phyloP scores from a whole-genome alignment of 1,139 yeast genomes.

The Scheffersomyces stambukii region DNA sequence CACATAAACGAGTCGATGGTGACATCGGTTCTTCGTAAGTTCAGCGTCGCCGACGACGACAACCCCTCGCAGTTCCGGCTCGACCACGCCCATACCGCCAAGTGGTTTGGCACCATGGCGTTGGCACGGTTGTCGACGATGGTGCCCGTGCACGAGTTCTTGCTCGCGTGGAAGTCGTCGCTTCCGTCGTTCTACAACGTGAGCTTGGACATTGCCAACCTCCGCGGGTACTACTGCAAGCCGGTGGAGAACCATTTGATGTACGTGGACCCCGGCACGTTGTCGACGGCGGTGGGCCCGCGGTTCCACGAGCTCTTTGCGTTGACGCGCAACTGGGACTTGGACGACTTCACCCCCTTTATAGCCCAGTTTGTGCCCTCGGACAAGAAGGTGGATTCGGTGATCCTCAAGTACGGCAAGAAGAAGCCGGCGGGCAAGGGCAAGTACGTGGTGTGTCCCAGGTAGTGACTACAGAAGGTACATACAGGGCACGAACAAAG shows the following conservation, averaged over 20 bases:
- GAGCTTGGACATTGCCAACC: constrained; percentile 47
- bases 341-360: constrained; percentile 70
- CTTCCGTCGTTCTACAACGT: constrained; percentile 63
- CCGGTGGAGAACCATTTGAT: constrained; percentile 44
- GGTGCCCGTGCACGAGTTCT: constrained; percentile 43
- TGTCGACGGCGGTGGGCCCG: constrained; percentile 49
- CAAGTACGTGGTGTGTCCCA: constrained; percentile 18
- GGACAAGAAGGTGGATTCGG: constrained; percentile 60
- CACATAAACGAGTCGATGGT: constrained; percentile 23
- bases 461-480: constrained; percentile 12
- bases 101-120: constrained; percentile 59
- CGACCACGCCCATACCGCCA: constrained; percentile 38
- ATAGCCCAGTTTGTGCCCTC: constrained; percentile 52
- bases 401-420: constrained; percentile 73
- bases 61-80: constrained; percentile 27
- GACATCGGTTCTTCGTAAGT: constrained; percentile 44
- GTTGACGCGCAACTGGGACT: constrained; percentile 62
- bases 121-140: constrained; percentile 31
- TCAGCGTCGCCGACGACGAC: constrained; percentile 15
- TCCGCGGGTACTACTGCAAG: constrained; percentile 53
- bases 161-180: constrained; percentile 58
- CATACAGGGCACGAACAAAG: too few relatives aligned
- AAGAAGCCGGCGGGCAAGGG: constrained; percentile 56
- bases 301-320: constrained; percentile 63
- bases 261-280: constrained; percentile 43